Conservation (phyloP, 2,329 filamentous ascomycete species). For the Sarocladium kiliense region DNA sequence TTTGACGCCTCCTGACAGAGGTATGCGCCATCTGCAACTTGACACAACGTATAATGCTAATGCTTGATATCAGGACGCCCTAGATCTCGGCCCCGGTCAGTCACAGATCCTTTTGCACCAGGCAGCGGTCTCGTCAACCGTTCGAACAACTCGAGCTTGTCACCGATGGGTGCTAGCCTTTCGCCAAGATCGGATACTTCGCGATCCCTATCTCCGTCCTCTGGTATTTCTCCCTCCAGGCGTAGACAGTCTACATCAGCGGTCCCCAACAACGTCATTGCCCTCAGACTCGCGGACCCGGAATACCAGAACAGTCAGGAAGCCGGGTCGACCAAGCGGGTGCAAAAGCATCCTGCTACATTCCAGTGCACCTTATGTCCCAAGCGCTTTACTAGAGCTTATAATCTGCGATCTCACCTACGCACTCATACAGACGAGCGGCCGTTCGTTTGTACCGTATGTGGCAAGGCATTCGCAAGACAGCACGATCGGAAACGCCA, state of each 20-base stretch:
- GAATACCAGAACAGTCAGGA: conserved; percentile 66
- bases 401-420: conserved; percentile 91
- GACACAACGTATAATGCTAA: conserved; percentile 8
- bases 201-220: conserved; percentile 54
- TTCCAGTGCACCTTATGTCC: conserved; percentile 93
- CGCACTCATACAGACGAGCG: conserved; percentile 96
- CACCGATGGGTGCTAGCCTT: conserved; percentile 42
- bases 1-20: conserved; percentile 73
- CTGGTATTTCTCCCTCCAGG: conserved; percentile 27
- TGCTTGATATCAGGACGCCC: conserved; percentile 34
- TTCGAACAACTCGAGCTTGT: conserved; percentile 36
- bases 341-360: conserved; percentile 95
- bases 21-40: conserved; percentile 32
- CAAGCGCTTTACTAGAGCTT: conserved; percentile 92
- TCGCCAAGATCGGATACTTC: conserved; percentile 41
- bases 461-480: conserved; percentile 92
- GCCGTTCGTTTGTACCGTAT: conserved; percentile 95
- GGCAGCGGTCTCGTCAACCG: conserved; percentile 35
- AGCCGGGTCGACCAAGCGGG: conserved; percentile 65
- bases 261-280: conserved; percentile 62
- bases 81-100: conserved; percentile 46
- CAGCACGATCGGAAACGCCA: conserved; percentile 97
- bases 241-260: conserved; percentile 59
- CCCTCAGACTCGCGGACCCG: conserved; percentile 86
- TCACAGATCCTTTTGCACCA: conserved; percentile 56